These are phyloP conservation scores for Breynia disticha DNA, from an alignment of 441 rosid species.

Conservation along the genomic window DNA sequence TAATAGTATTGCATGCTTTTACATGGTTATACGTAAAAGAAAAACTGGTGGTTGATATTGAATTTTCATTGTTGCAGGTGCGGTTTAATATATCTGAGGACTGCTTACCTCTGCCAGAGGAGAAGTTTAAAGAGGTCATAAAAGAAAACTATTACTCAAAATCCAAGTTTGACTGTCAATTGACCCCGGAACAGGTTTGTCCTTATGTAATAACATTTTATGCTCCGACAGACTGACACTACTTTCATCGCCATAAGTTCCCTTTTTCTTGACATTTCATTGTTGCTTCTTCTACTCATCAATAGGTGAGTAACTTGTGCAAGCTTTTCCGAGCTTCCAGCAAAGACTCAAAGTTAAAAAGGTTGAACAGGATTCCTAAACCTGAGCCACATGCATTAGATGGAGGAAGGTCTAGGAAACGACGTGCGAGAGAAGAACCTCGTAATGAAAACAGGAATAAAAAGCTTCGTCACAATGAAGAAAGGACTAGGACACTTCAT, in stretches of 20 bases:
- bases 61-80: conserved; percentile 17
- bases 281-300: conserved; percentile 7
- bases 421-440: conserved; percentile 1
- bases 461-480: background rate
- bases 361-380: background rate
- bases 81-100: conserved; percentile 19
- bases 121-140: conserved; percentile 19
- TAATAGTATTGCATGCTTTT: background rate
- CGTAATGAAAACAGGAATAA: background rate
- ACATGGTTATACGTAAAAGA: too few species aligned
- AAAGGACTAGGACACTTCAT: conserved; percentile 1
- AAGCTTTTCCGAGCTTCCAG: conserved; percentile 18
- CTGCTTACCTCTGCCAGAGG: conserved; percentile 21
- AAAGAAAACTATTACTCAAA: conserved; percentile 22
- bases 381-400: background rate
- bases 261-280: conserved; percentile 1
- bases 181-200: conserved; percentile 19
- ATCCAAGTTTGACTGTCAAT: conserved; percentile 19
- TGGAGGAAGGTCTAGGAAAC: background rate
- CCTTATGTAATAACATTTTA: background rate
- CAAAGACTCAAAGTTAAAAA: conserved; percentile 6
- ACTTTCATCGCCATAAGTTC: background rate
- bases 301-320: conserved; percentile 21
- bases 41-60: background rate
- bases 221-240: background rate